Percentiles rank a stretch among this genome's conserved stretches.
Conservation (phyloP, 306 rosid species). For the Rubus idaeus region DNA sequence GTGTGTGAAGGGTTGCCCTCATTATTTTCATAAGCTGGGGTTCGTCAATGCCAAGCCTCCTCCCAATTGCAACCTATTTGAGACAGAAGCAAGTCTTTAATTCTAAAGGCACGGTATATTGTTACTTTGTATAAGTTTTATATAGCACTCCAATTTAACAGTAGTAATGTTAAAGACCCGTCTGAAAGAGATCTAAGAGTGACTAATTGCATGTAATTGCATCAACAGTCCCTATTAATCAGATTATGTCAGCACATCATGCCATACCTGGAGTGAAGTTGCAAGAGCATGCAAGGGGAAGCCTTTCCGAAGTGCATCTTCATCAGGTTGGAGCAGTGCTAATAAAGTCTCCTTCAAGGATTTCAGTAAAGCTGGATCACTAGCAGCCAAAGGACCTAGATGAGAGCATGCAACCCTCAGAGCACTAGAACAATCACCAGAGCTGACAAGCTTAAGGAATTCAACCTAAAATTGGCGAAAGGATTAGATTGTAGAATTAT, state of each 20-base stretch:
- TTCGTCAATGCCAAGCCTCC: slow-evolving; percentile 90
- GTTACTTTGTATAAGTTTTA: too few relatives aligned
- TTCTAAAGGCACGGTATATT: not conserved
- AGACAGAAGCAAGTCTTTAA: slow-evolving; percentile 20
- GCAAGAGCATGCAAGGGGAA: slow-evolving; percentile 88
- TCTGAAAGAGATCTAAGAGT: not conserved
- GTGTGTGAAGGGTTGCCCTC: slow-evolving; percentile 76
- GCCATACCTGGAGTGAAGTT: slow-evolving; percentile 84
- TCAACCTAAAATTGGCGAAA: slow-evolving; percentile 70
- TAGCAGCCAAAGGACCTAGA: slow-evolving; percentile 89
- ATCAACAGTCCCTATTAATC: not conserved
- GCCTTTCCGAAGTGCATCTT: slow-evolving; percentile 71
- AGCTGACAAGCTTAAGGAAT: slow-evolving; percentile 85
- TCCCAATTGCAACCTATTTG: slow-evolving; percentile 78
- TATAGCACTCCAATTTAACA: not conserved
- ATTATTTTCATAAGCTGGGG: slow-evolving; percentile 96
- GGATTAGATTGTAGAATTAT: slow-evolving; percentile 3
- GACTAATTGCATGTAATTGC: not conserved
- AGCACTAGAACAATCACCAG: slow-evolving; percentile 82
- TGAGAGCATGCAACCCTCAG: slow-evolving; percentile 85
- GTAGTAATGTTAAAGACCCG: not conserved
- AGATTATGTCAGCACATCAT: slow-evolving; percentile 15
- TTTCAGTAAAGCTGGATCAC: slow-evolving; percentile 74
- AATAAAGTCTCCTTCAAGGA: slow-evolving; percentile 88
- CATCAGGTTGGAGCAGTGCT: slow-evolving; percentile 79